Evolutionary conservation across 495 filamentous ascomycete species (phyloP), one percentile per base, ranked within the genome.

Genomic region (Penicillium subrubescens): DNA sequence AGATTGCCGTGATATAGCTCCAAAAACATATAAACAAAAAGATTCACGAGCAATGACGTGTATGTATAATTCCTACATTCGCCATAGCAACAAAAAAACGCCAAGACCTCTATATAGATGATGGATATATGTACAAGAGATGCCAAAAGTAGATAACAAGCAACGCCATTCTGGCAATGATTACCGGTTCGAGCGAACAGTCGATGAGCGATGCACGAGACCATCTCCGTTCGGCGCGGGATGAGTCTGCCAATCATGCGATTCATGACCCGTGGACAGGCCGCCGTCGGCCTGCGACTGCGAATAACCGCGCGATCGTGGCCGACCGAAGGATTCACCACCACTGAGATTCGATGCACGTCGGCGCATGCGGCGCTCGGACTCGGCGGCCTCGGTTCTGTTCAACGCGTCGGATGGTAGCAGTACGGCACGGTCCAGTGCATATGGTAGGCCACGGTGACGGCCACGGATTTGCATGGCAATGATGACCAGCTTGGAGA

Each of bases 401-500:
- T 94, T 88, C 17, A 96, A 82, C 1, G 86, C 81, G 64, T 96
- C 93, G 43, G 87, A 89, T 5, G 93, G 92, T 15, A 96, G 83
- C 3, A 94, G 76, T 51, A 98, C 93, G 55, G 95, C 95, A 2
- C 93, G 89, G 69, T 99, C 95, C 0, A 99, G 86, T 10, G 92
- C 88, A 71, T 97, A 96, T 0, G 94, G 94, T 0, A 99, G 80
- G 33, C 95, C 94, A 78, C 94, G 90, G 73, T 97, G 95, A 1
- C 94, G 85, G 25, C 94, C 94, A 70, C 94, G 90, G 44, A 97
- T 84, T 79, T 96, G 90, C 93, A 97, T 96, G 31, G 92, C 91
- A 46, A 97, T 90, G 64, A 99, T 90, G 44, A 97, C 89, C 31
- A 99, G 86, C 68, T 97, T 97, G n/a, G 89, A 90, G 11, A 97